Percentiles rank a stretch among this genome's conserved stretches.
phyloP scores from a whole-genome alignment of 768 basidiomycete species.

The Floccularia luteovirens region DNA sequence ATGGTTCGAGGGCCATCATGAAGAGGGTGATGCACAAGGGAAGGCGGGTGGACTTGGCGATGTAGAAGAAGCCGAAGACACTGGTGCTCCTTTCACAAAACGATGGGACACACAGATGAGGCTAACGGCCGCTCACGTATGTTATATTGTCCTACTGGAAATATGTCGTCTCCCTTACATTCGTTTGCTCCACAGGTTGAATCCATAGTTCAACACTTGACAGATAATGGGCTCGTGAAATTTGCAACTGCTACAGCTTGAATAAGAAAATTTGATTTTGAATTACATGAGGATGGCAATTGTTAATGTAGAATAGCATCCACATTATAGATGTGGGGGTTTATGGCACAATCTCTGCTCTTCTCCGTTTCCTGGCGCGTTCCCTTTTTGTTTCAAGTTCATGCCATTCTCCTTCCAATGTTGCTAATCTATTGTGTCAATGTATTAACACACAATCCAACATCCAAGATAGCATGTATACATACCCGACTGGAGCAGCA shows the following conservation, averaged over 20 bases:
- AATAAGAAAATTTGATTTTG: constrained; percentile 12
- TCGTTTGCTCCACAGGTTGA: constrained; percentile 50
- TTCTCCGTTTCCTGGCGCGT: constrained; percentile 72
- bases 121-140: constrained; percentile 78
- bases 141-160: constrained; percentile 12
- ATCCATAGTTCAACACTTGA: constrained; percentile 77
- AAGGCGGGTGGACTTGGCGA: constrained; percentile 93
- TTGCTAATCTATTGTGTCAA: constrained; percentile 74
- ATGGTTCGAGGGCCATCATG: constrained; percentile 81
- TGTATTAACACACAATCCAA: no score
- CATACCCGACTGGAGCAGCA: constrained; percentile 72
- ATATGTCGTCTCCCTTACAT: constrained; percentile 3
- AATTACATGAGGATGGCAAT: neutral
- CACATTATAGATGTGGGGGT: constrained; percentile 5
- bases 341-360: constrained; percentile 35
- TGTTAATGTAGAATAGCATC: constrained; percentile 14
- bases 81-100: constrained; percentile 85
- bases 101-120: constrained; percentile 95
- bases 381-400: constrained; percentile 94
- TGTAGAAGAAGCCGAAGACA: constrained; percentile 81
- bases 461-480: constrained; percentile 10
- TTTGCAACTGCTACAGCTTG: constrained; percentile 17
- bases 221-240: constrained; percentile 61
- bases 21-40: constrained; percentile 89
- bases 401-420: constrained; percentile 94